Evolutionary conservation across 177 flowering plant species (phyloP).

Genomic region (Vitis hybrid): DNA sequence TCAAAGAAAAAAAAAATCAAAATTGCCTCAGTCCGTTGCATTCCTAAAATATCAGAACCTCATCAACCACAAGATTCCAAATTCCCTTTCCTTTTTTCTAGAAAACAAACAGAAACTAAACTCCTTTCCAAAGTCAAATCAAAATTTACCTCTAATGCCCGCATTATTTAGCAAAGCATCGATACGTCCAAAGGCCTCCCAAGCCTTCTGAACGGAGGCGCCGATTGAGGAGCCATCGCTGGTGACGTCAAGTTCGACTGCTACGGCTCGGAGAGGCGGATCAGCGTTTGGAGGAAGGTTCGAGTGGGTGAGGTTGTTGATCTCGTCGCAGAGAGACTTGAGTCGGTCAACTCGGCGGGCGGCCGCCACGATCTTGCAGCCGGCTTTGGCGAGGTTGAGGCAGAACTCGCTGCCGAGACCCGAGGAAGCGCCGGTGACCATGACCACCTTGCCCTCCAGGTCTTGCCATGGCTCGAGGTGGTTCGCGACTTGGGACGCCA

Average conservation of each 20-base stretch:
- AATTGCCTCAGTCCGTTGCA: no score
- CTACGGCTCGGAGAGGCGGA: conserved; percentile 31
- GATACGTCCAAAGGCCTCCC: conserved; percentile 53
- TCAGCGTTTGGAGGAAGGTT: neutral
- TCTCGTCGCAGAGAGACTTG: conserved; percentile 41
- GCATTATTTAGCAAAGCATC: conserved; percentile 59
- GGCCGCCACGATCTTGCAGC: conserved; percentile 43
- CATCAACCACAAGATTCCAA: no score
- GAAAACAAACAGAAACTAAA: no score
- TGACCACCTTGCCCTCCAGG: conserved; percentile 34
- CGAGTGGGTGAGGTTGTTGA: conserved; percentile 21
- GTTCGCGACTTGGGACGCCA: conserved; percentile 8
- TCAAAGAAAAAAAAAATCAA: no score
- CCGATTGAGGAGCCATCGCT: conserved; percentile 39
- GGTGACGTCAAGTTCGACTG: conserved; percentile 52
- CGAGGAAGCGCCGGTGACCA: conserved; percentile 58
- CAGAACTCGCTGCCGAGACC: conserved; percentile 49
- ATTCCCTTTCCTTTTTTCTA: no score
- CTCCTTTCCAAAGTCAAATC: neutral
- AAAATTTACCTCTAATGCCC: conserved; percentile 44
- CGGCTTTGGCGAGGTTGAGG: conserved; percentile 41
- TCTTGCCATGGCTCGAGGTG: conserved; percentile 36
- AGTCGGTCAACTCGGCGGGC: conserved; percentile 51
- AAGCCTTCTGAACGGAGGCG: conserved; percentile 35
- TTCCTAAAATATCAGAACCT: no score